Evolutionary conservation across 192 early-diverging fungal genomes (phyloP), one percentile per base, ranked within the genome.

Genomic region (Entomortierella beljakovae): DNA sequence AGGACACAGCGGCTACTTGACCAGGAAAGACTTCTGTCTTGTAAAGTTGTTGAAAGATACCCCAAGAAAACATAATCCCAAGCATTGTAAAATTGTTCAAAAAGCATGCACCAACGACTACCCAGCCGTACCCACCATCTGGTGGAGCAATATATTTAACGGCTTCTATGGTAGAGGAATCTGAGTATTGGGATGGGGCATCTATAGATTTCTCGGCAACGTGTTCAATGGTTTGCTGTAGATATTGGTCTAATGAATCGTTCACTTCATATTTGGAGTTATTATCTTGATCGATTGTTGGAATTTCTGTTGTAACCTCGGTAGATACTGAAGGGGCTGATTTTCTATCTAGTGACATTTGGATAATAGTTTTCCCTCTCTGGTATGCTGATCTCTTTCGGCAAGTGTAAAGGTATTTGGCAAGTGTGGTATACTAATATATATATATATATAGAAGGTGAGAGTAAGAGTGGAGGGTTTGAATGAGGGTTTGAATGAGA

Each of bases 51-150:
- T 82, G 69, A 61, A 83, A 87, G 0, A 87, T 69, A 0, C 85
- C 85, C 80, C 80, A 87, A 2, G 80, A 82, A 43, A 85, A 85
- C 70, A 80, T 69, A 38, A 83, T 71, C 10, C 85, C 85, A 13
- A 87, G 71, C 54, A 84, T 83, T 13, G 65, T 61, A 59, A 61
- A 80, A 42, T 83, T 70, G 67, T 82, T 80, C 16, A 76, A 29
- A 43, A 85, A 84, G 33, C 80, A 77, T 32, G 70, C 71, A 13
- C 61, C 58, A 37, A 85, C 82, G 2, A 85, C 81, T 1, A 83
- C 62, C 84, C 82, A 85, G 25, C 84, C 84, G 11, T 70, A 75
- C 8, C 77, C 70, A 37, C 84, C 84, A 60, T 85, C 83, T 10
- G 83, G 81, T 8, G 72, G 81, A 9, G 49, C 49, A 16, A 60